A percentile compares a stretch with the other conserved stretches of the same genome.
Conservation (phyloP, 2,329 filamentous ascomycete genomes). For the Stachybotrys chartarum region DNA sequence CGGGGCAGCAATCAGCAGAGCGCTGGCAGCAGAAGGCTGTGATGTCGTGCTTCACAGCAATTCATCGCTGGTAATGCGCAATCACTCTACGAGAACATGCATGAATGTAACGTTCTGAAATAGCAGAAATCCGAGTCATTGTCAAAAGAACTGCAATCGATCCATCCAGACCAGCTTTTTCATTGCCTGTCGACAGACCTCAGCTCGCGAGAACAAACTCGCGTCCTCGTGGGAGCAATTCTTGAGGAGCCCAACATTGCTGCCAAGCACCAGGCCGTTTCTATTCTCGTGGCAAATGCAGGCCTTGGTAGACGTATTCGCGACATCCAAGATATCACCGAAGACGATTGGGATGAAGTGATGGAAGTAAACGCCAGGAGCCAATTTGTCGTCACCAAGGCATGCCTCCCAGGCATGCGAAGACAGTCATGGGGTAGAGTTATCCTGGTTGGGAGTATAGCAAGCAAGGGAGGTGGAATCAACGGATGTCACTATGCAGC, state of each 20-base stretch:
- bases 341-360: conserved; percentile 28
- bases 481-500: conserved; percentile 28
- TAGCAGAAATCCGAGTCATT: not conserved
- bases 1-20: not conserved
- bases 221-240: conserved; percentile 13
- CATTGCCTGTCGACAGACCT: not conserved
- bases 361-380: conserved; percentile 25
- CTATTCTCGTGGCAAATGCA: conserved; percentile 23
- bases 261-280: conserved; percentile 18
- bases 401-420: conserved; percentile 22
- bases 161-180: not conserved
- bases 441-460: conserved; percentile 24
- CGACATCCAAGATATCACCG: conserved; percentile 21
- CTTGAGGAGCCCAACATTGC: conserved; percentile 8
- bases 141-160: not conserved
- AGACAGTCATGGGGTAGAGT: conserved; percentile 22
- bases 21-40: not conserved
- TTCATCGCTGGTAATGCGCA: not conserved
- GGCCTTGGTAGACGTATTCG: conserved; percentile 24
- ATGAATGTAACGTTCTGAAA: not conserved
- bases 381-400: conserved; percentile 25
- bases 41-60: not conserved
- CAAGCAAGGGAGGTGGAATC: conserved; percentile 22
- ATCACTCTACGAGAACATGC: too few relatives aligned
- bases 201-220: conserved; percentile 5